Conservation (phyloP, 2,329 filamentous ascomycete species). For the Fusarium lyarnte region DNA sequence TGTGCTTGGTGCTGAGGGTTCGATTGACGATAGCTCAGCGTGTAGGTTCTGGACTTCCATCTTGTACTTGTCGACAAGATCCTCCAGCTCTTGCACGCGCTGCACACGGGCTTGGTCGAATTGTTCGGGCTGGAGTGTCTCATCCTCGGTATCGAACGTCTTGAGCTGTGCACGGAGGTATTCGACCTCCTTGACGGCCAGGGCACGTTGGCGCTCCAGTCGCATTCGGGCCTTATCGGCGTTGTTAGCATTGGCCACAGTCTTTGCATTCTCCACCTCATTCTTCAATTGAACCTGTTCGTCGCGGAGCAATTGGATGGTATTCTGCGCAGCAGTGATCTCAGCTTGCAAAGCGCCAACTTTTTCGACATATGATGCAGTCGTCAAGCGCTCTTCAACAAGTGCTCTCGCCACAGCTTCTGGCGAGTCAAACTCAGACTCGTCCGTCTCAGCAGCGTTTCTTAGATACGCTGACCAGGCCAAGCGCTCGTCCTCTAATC, state of each 20-base stretch:
- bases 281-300: constrained; percentile 72
- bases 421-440: constrained; percentile 85
- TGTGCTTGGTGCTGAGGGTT: constrained; percentile 53
- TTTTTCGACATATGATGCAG: constrained; percentile 80
- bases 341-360: constrained; percentile 84
- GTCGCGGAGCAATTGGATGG: constrained; percentile 75
- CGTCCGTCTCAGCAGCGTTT: constrained; percentile 68
- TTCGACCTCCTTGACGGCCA: constrained; percentile 92
- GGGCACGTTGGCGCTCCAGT: constrained; percentile 83
- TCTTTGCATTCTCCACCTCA: constrained; percentile 77
- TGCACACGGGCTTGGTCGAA: constrained; percentile 79
- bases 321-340: constrained; percentile 77
- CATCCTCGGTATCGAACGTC: constrained; percentile 87
- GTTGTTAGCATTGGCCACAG: constrained; percentile 55
- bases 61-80: constrained; percentile 88
- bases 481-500: constrained; percentile 86
- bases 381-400: constrained; percentile 82
- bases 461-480: constrained; percentile 90
- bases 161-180: constrained; percentile 93
- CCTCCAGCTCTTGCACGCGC: constrained; percentile 83
- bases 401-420: constrained; percentile 87
- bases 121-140: constrained; percentile 82
- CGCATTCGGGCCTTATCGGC: constrained; percentile 76
- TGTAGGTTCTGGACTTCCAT: constrained; percentile 79
- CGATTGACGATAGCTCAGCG: constrained; percentile 74